Evolutionary conservation across 352 stramenopile genomes (phyloP), one percentile per base, ranked within the genome.

Genomic region (Albugo laibachii): DNA sequence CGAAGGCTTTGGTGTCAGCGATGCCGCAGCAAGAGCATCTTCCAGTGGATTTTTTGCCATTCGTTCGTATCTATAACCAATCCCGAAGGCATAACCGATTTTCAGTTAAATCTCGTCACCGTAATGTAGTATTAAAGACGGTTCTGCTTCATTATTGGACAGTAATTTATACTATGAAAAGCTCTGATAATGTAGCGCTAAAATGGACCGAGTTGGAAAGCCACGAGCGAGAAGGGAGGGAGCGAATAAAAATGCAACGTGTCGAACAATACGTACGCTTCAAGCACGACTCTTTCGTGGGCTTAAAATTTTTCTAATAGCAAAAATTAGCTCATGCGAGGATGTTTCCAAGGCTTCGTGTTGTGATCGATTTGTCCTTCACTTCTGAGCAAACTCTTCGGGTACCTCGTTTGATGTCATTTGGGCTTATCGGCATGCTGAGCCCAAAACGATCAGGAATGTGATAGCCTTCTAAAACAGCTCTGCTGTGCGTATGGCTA

Each of bases 381-480:
- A 59, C 65, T 6, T 40, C 46, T 1, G 19, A 55, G 3, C 70
- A 88, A 48, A 78, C 58, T 0, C 48, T 42, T 12, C 53, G 70
- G 31, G 75, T 87, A 59, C 41, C 45, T 56, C 13, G 11, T 48
- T 1, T 2, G n/a, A 19, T 14, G 40, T 13, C n/a, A 15, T n/a
- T 41, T 40, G 11, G 18, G 40, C 31, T 53, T n/a, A 13, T 18
- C 20, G 14, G 5, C 6, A n/a, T 31, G 27, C 21, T 12, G 5
- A 11, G 43, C 2, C 20, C 16, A 8, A 11, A 21, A 8, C 21
- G 20, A 21, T 16, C 42, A 84, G 75, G 76, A 89, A 44, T 63
- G 61, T 36, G 56, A 89, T 47, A 89, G 76, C 48, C 58, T 89
- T 38, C 63, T 89, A 11, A 89, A 89, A 50, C 76, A 89, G 58